Percentiles rank a stretch among this genome's conserved stretches.
phyloP scores from a whole-genome alignment of 257 asterid genomes.

The Marsdenia floribunda region DNA sequence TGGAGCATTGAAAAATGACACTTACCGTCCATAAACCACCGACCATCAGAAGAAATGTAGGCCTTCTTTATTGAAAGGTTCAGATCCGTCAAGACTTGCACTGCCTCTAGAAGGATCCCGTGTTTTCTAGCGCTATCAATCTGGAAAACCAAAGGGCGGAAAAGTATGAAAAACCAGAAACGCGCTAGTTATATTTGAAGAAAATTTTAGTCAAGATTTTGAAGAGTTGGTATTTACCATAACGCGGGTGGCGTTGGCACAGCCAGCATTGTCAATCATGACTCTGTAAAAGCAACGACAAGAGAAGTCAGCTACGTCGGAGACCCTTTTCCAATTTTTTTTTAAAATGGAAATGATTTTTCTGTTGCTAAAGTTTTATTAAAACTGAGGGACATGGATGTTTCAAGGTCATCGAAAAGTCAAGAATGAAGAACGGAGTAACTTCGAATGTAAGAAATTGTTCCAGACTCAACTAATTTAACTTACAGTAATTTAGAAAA shows the following conservation, averaged over 20 bases:
- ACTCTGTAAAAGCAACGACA: conserved; percentile 53
- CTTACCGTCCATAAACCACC: conserved; percentile 99
- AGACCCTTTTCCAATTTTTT: not conserved
- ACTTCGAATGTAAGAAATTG: conserved; percentile 39
- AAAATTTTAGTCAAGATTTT: not conserved
- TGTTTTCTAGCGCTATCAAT: conserved; percentile 89
- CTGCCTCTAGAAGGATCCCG: conserved; percentile 88
- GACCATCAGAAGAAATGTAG: conserved; percentile 88
- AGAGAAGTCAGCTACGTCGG: conserved; percentile 31
- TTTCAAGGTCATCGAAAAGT: conserved; percentile 21
- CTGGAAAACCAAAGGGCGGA: conserved; percentile 24
- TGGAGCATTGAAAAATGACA: conserved; percentile 1
- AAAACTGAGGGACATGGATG: conserved; percentile 1
- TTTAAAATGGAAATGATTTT: conserved; percentile 9
- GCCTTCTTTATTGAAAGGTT: conserved; percentile 90
- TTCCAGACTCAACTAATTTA: not conserved
- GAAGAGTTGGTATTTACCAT: conserved; percentile 42
- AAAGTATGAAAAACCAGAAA: not conserved
- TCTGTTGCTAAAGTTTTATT: not conserved
- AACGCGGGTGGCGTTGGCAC: conserved; percentile 78
- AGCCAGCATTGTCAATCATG: conserved; percentile 92
- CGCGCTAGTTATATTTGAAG: not conserved
- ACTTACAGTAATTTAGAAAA: not conserved
- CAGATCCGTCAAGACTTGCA: conserved; percentile 91
- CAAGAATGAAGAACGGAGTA: conserved; percentile 27